Percentiles rank a stretch among this genome's conserved stretches.
Conservation (phyloP, 1,284 basidiomycete species). For the Irpex lacteus region DNA sequence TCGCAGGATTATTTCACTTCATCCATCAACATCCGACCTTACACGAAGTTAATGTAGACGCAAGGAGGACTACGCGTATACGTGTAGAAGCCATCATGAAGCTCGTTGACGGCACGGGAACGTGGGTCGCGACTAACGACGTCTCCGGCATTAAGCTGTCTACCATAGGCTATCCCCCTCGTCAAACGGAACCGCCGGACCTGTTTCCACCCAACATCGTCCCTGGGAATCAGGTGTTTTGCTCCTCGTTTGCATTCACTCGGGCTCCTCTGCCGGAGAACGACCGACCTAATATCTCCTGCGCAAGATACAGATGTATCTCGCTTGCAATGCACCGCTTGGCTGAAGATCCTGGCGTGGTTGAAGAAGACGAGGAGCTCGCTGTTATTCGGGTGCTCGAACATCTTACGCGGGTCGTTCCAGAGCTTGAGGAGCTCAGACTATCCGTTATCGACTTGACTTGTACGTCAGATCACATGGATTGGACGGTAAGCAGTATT, state of each 20-base stretch:
- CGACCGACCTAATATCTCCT: not conserved
- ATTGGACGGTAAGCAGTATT: conserved; percentile 6
- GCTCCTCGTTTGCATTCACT: conserved; percentile 14
- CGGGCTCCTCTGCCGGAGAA: conserved; percentile 12
- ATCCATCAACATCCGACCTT: conserved; percentile 10
- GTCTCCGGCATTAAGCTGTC: not conserved
- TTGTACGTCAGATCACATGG: not conserved
- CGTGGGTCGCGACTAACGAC: not conserved
- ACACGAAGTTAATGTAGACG: conserved; percentile 8
- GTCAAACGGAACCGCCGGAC: not conserved
- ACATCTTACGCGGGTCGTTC: not conserved
- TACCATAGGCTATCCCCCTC: not conserved
- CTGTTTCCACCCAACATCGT: conserved; percentile 1
- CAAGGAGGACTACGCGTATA: not conserved
- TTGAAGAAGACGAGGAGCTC: not conserved
- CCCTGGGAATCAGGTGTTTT: not conserved
- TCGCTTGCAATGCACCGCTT: conserved; percentile 3
- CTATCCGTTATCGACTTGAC: not conserved
- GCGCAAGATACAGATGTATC: conserved; percentile 10
- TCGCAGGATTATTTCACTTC: conserved; percentile 6
- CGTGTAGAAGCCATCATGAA: conserved; percentile 8
- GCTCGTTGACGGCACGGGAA: conserved; percentile 12
- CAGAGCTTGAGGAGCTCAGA: not conserved
- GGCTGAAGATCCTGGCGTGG: not conserved
- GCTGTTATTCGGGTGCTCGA: not conserved